A percentile compares a stretch with the other conserved stretches of the same genome.
Evolutionary conservation across 148 eudicot species (phyloP).

Genomic region (Rhododendron ferrugineum): DNA sequence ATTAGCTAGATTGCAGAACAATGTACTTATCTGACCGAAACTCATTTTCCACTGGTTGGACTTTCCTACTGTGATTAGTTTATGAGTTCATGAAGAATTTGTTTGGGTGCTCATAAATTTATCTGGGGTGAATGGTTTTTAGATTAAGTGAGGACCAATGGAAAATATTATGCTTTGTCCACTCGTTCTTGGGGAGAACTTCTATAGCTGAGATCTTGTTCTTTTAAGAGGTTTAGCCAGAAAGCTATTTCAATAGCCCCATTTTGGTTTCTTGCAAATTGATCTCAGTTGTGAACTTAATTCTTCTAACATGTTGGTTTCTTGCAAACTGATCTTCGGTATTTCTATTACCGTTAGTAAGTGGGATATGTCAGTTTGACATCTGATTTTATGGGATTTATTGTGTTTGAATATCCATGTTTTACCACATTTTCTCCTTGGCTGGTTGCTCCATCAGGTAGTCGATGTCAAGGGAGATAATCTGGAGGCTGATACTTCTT

Average conservation of each 20-base stretch:
- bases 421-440: neutral
- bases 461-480: constrained; percentile 51
- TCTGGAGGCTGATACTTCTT: constrained; percentile 76
- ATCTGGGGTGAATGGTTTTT: neutral
- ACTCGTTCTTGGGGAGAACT: neutral
- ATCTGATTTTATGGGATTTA: neutral
- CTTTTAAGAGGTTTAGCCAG: neutral
- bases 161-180: neutral
- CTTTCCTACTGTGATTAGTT: neutral
- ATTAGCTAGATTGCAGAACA: neutral
- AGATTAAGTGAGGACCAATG: neutral
- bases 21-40: neutral
- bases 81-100: neutral
- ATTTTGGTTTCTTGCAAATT: neutral
- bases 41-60: neutral
- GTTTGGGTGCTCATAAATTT: neutral
- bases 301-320: neutral
- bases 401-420: neutral
- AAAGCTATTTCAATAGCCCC: neutral
- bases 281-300: neutral
- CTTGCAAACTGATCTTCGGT: neutral
- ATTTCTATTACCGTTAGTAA: neutral
- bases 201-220: neutral
- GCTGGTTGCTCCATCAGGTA: constrained; percentile 41
- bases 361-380: neutral